Evolutionary conservation across 1,139 yeast genomes (phyloP), one percentile per base, ranked within the genome.

Genomic region (Lodderomyces margitis): DNA sequence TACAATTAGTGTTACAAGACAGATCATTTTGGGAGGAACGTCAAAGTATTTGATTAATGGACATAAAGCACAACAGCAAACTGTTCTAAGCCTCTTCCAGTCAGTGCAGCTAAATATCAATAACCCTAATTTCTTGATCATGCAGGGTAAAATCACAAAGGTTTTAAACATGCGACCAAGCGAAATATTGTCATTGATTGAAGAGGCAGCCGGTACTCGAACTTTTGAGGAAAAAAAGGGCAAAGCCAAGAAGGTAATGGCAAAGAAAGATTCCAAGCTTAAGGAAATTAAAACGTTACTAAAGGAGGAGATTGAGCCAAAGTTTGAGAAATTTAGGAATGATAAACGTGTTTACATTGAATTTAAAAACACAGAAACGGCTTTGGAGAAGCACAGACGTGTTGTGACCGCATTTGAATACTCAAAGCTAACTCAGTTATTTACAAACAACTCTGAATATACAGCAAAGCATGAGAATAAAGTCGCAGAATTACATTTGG

Each of bases 131-230:
- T 94, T 94, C 62, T 74, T 94, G 54, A 94, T 94, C 56, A 92
- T 94, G 98, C 99, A 94, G 65, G 99, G 99, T 46, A 86, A 88
- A 57, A 94, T 94, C 64, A 94, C 98, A 27, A 92, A 94, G 60
- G 98, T 94, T 45, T 74, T 94, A 56, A 92, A 94, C 61, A 92
- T 92, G 98, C 89, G 87, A 56, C 95, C 98, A 1, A 67, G 80
- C 2, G 98, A 94, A 59, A 87, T 91, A 27, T 66, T 94, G 52
- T 83, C 96, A 3, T 73, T 92, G 52, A 89, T 94, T 46, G 98
- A 92, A 64, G 99, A 94, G 65, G 98, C 98, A 0, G 96, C 98
- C 0, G 98, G 99, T 6, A 94, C 98, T 0, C 79, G 95, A 48
- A 87, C 94, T 73, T 94, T 88, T 58, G 98, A 92, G 60, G 96